Percentiles rank a stretch among this genome's conserved stretches.
phyloP scores from a whole-genome alignment of 2,329 filamentous ascomycete genomes.

The Samsoniella hepiali region DNA sequence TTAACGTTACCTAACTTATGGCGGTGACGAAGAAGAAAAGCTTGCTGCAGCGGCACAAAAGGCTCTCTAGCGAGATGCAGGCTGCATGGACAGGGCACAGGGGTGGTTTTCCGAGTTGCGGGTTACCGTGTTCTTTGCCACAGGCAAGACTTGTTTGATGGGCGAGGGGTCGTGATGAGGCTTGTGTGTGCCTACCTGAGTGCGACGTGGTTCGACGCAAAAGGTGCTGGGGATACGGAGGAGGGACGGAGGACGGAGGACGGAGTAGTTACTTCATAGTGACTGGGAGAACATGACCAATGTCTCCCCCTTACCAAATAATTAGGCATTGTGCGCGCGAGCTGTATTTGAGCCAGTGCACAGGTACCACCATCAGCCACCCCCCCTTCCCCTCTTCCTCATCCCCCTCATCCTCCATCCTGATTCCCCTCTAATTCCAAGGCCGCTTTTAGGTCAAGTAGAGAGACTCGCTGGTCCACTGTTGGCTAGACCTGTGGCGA shows the following conservation, averaged over 20 bases:
- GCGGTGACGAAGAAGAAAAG: conserved; percentile 5
- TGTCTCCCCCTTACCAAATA: too few species aligned
- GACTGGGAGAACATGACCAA: too few species aligned
- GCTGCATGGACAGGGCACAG: conserved; percentile 4
- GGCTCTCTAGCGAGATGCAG: conserved; percentile 1
- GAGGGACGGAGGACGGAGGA: too few species aligned
- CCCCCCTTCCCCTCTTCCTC: background rate
- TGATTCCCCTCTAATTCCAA: background rate
- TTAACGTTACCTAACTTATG: background rate
- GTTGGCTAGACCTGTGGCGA: background rate
- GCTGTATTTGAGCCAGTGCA: background rate
- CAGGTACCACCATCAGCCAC: conserved; percentile 6
- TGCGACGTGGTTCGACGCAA: background rate
- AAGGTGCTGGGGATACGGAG: too few species aligned
- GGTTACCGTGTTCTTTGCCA: background rate
- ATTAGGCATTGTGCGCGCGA: too few species aligned
- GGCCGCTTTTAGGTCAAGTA: background rate
- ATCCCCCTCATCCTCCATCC: background rate
- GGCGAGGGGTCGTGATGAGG: background rate
- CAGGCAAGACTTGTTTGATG: background rate
- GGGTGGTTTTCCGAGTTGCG: background rate
- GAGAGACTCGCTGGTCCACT: background rate
- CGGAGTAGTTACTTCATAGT: too few species aligned
- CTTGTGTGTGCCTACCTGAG: background rate
- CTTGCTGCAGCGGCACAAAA: background rate